These are phyloP conservation scores for Polychytrium aggregatum DNA, from an alignment of 192 early-diverging fungal species.

Conservation along the genomic window DNA sequence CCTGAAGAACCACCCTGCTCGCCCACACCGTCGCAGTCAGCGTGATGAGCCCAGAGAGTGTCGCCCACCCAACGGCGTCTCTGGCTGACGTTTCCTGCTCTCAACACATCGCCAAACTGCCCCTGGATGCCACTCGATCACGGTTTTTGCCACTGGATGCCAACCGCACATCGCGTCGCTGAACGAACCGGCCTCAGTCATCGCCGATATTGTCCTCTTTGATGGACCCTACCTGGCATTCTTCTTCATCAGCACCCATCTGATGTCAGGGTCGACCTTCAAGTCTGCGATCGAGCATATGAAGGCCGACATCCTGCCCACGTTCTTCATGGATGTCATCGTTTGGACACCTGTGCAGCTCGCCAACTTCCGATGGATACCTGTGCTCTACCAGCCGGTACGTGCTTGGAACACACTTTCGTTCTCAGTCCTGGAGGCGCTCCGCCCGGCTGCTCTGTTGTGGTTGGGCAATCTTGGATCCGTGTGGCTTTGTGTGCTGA, in stretches of 20 bases:
- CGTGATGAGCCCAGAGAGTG: too few relatives aligned
- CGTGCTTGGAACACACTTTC: too few relatives aligned
- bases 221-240: constrained; percentile 24
- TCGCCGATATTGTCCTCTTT: constrained; percentile 26
- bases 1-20: background rate
- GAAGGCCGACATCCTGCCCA: constrained; percentile 17
- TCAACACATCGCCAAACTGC: too few relatives aligned
- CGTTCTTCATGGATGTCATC: constrained; percentile 20
- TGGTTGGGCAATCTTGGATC: too few relatives aligned
- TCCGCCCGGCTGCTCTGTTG: too few relatives aligned
- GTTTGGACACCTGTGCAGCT: constrained; percentile 30
- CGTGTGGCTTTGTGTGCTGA: background rate
- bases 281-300: constrained; percentile 10
- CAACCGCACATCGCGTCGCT: too few relatives aligned
- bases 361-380: constrained; percentile 21
- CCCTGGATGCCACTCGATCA: background rate
- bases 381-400: constrained; percentile 25
- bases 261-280: constrained; percentile 12
- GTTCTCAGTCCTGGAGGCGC: too few relatives aligned
- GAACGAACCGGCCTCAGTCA: too few relatives aligned
- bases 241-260: constrained; percentile 24
- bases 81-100: too few relatives aligned
- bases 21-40: constrained; percentile 2
- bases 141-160: too few relatives aligned
- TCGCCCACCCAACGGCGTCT: too few relatives aligned